These are phyloP conservation scores for Dioscorea alata DNA, from an alignment of 106 monocot species.

Conservation along the genomic window DNA sequence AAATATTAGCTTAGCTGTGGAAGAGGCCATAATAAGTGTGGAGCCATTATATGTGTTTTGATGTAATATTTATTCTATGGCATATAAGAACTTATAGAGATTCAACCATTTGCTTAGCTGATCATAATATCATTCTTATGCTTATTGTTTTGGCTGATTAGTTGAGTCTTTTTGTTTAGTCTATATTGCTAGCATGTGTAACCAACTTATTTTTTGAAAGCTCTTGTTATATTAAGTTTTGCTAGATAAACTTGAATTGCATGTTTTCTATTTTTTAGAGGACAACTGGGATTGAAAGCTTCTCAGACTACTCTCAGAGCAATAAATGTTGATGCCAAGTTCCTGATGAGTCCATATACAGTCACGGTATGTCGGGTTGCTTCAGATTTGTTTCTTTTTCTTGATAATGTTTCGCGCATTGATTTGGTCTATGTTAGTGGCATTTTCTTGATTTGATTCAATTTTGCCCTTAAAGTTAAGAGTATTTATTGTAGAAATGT, in stretches of 20 bases:
- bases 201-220: no score
- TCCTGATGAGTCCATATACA: constrained; percentile 86
- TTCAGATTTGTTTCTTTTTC: neutral
- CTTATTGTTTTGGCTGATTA: neutral
- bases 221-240: neutral
- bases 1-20: no score
- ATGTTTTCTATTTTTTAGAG: constrained; percentile 22
- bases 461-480: neutral
- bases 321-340: constrained; percentile 66
- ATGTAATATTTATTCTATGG: no score
- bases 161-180: neutral
- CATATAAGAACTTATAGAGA: no score
- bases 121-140: neutral
- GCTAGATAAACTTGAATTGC: neutral
- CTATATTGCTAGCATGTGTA: no score
- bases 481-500: no score
- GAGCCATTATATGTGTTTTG: no score
- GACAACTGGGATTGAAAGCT: constrained; percentile 61
- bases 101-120: neutral
- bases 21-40: no score
- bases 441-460: neutral
- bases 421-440: neutral
- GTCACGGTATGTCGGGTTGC: constrained; percentile 39
- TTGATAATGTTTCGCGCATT: neutral
- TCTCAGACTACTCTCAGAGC: constrained; percentile 67